A percentile compares a stretch with the other conserved stretches of the same genome.
phyloP scores from a whole-genome alignment of 805 yeast species.

The Suhomyces pyralidae region DNA sequence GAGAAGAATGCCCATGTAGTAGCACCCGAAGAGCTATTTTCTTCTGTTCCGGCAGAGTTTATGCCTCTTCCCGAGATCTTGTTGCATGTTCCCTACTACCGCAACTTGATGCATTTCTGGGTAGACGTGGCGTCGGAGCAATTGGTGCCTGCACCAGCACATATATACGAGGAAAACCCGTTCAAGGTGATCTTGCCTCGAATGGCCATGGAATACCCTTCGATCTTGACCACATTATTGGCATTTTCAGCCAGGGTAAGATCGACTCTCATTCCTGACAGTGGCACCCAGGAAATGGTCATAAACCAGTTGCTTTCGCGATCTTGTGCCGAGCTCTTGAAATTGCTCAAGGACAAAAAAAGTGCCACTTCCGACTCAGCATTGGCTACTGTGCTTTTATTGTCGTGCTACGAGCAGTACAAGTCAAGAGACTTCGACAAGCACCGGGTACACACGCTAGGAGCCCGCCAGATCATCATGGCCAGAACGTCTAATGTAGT shows the following conservation, averaged over 20 bases:
- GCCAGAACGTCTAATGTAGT: slow-evolving; percentile 35
- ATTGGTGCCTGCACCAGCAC: slow-evolving; percentile 64
- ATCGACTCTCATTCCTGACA: slow-evolving; percentile 20
- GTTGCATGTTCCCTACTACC: slow-evolving; percentile 55
- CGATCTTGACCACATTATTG: slow-evolving; percentile 54
- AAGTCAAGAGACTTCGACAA: slow-evolving; percentile 44
- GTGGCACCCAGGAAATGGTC: slow-evolving; percentile 36
- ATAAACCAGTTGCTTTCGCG: slow-evolving; percentile 53
- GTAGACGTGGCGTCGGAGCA: slow-evolving; percentile 56
- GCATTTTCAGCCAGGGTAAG: slow-evolving; percentile 39
- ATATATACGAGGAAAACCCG: slow-evolving; percentile 58
- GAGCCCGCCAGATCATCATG: slow-evolving; percentile 62
- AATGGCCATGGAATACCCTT: slow-evolving; percentile 59
- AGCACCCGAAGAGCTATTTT: slow-evolving; percentile 12
- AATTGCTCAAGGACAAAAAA: slow-evolving; percentile 45
- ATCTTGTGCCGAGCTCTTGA: slow-evolving; percentile 56
- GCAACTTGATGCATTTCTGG: slow-evolving; percentile 62
- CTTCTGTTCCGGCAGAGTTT: slow-evolving; percentile 31
- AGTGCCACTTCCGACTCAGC: slow-evolving; percentile 66
- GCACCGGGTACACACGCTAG: slow-evolving; percentile 65
- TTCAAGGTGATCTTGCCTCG: slow-evolving; percentile 63
- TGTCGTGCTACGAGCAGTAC: slow-evolving; percentile 53
- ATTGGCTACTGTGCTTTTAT: slow-evolving; percentile 55
- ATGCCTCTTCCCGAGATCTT: slow-evolving; percentile 57
- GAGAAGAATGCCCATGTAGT: background rate